Evolutionary conservation across 306 rosid species (phyloP).

Genomic region (Rosa multiflora): DNA sequence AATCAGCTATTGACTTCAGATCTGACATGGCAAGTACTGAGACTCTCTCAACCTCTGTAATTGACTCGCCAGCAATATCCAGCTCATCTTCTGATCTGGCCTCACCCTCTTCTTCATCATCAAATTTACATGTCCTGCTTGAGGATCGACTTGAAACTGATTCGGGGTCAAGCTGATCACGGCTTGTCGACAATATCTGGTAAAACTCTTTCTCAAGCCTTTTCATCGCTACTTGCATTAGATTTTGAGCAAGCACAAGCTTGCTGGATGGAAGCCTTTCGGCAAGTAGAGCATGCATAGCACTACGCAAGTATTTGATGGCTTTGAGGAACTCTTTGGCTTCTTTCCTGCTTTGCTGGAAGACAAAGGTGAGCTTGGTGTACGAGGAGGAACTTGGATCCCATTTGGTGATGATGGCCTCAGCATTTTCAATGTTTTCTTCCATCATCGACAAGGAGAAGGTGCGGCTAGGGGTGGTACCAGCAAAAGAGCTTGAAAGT

Average conservation of each 20-base stretch:
- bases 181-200: slow-evolving; percentile 36
- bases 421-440: slow-evolving; percentile 30
- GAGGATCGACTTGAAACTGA: slow-evolving; percentile 36
- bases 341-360: slow-evolving; percentile 38
- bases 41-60: slow-evolving; percentile 27
- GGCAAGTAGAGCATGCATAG: slow-evolving; percentile 35
- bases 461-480: slow-evolving; percentile 9
- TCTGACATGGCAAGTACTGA: slow-evolving; percentile 36
- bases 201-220: slow-evolving; percentile 50
- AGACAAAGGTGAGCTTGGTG: slow-evolving; percentile 35
- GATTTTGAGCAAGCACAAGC: slow-evolving; percentile 44
- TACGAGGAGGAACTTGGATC: slow-evolving; percentile 32
- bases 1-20: slow-evolving; percentile 52
- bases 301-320: slow-evolving; percentile 28
- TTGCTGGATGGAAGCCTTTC: slow-evolving; percentile 25
- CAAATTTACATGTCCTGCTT: slow-evolving; percentile 17
- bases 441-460: slow-evolving; percentile 30
- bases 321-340: slow-evolving; percentile 38
- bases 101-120: slow-evolving; percentile 22
- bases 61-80: slow-evolving; percentile 19
- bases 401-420: slow-evolving; percentile 48
- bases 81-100: slow-evolving; percentile 22
- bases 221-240: slow-evolving; percentile 54
- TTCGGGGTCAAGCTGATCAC: slow-evolving; percentile 38
- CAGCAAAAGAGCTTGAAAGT: slow-evolving; percentile 11